Percentiles rank a stretch among this genome's conserved stretches.
phyloP scores from a whole-genome alignment of 2,329 filamentous ascomycete genomes.

The Paraphoma chrysanthemicola region DNA sequence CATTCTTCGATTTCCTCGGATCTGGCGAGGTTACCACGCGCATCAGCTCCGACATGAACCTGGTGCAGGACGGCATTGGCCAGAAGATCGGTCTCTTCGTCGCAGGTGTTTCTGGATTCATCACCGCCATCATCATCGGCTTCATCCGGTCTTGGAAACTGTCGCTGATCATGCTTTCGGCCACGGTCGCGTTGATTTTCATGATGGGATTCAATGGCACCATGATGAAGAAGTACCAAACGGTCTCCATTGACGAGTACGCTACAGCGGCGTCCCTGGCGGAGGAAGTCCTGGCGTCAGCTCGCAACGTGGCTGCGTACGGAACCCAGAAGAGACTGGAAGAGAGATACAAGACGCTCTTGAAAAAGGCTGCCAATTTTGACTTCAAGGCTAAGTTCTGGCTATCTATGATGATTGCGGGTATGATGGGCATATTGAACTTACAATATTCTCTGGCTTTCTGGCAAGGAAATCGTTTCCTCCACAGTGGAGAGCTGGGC shows the following conservation, averaged over 20 bases:
- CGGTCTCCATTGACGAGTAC: conserved; percentile 74
- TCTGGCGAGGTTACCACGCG: conserved; percentile 94
- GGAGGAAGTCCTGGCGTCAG: conserved; percentile 92
- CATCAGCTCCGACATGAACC: conserved; percentile 93
- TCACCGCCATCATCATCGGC: conserved; percentile 89
- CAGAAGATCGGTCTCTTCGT: conserved; percentile 48
- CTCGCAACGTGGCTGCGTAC: conserved; percentile 91
- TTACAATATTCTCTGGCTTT: conserved; percentile 66
- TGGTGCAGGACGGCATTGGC: conserved; percentile 87
- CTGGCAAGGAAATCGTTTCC: conserved; percentile 62
- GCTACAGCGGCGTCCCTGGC: conserved; percentile 85
- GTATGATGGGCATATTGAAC: conserved; percentile 84
- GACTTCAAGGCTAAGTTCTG: conserved; percentile 78
- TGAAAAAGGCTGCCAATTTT: conserved; percentile 74
- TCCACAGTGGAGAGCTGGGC: conserved; percentile 62
- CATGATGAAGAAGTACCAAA: conserved; percentile 82
- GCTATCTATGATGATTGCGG: conserved; percentile 79
- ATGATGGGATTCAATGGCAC: conserved; percentile 76
- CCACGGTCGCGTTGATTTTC: conserved; percentile 77
- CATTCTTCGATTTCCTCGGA: conserved; percentile 78
- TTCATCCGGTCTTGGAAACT: conserved; percentile 94
- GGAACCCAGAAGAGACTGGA: conserved; percentile 93
- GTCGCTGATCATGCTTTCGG: conserved; percentile 83
- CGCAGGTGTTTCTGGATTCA: conserved; percentile 60
- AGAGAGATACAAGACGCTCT: conserved; percentile 79